Evolutionary conservation across 768 basidiomycete genomes (phyloP).

Genomic region (Bullera alba): DNA sequence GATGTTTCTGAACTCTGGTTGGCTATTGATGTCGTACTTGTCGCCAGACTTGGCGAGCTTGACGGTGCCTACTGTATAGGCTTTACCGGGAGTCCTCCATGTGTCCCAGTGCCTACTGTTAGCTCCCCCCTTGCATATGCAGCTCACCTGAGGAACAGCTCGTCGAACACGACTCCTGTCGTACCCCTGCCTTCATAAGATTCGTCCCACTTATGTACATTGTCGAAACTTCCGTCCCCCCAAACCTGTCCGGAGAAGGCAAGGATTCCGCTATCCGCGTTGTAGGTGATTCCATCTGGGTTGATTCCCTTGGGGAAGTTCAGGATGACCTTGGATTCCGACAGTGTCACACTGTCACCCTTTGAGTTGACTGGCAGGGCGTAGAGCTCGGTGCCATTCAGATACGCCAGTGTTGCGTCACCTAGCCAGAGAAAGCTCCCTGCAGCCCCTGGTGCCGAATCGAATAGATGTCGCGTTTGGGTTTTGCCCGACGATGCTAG

Average conservation of each 20-base stretch:
- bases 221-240: slow-evolving; percentile 61
- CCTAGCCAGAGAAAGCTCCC: slow-evolving; percentile 26
- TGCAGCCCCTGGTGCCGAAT: slow-evolving; percentile 9
- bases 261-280: slow-evolving; percentile 51
- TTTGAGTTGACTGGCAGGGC: slow-evolving; percentile 5
- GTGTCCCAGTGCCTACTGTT: slow-evolving; percentile 20
- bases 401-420: slow-evolving; percentile 12
- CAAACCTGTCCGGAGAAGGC: slow-evolving; percentile 83
- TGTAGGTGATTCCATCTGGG: slow-evolving; percentile 15
- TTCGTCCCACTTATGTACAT: slow-evolving; percentile 62
- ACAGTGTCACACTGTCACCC: background rate
- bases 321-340: slow-evolving; percentile 9
- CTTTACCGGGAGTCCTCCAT: slow-evolving; percentile 32
- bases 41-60: slow-evolving; percentile 2
- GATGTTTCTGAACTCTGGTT: slow-evolving; percentile 22
- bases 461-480: slow-evolving; percentile 8
- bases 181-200: slow-evolving; percentile 15
- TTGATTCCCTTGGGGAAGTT: slow-evolving; percentile 28
- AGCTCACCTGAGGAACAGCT: slow-evolving; percentile 25
- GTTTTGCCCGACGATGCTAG: slow-evolving; percentile 9
- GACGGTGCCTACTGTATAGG: slow-evolving; percentile 24
- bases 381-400: slow-evolving; percentile 17
- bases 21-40: slow-evolving; percentile 54
- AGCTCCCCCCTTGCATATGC: slow-evolving; percentile 57
- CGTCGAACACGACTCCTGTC: slow-evolving; percentile 31